A percentile compares a stretch with the other conserved stretches of the same genome.
phyloP scores from a whole-genome alignment of 2,329 filamentous ascomycete genomes.

The Hypoxylon sp. region DNA sequence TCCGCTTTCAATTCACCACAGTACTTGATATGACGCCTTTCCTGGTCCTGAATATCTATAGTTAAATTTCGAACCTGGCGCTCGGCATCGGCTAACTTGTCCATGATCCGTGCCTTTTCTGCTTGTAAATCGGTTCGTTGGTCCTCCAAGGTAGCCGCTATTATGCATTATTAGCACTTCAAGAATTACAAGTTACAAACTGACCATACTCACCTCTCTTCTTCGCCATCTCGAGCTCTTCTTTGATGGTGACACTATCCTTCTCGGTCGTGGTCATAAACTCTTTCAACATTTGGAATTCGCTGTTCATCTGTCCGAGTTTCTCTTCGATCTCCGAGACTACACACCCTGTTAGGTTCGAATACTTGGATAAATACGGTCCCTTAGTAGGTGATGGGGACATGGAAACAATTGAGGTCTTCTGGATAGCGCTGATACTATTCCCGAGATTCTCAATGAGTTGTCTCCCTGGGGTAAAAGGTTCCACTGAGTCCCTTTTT shows the following conservation, averaged over 20 bases:
- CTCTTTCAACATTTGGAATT: slow-evolving; percentile 76
- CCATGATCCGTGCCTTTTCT: slow-evolving; percentile 62
- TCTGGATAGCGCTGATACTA: slow-evolving; percentile 48
- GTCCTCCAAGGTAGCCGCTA: slow-evolving; percentile 60
- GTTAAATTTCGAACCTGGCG: slow-evolving; percentile 60
- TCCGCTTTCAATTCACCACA: slow-evolving; percentile 42
- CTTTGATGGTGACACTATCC: slow-evolving; percentile 75
- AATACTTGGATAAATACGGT: slow-evolving; percentile 73
- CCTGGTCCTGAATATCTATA: slow-evolving; percentile 54
- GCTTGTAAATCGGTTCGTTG: slow-evolving; percentile 57
- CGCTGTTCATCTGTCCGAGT: slow-evolving; percentile 77
- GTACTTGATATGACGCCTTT: slow-evolving; percentile 46
- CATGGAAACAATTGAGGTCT: slow-evolving; percentile 48
- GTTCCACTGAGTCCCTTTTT: slow-evolving; percentile 40
- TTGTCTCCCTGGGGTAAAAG: slow-evolving; percentile 48
- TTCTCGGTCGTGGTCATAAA: slow-evolving; percentile 75
- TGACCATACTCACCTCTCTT: slow-evolving; percentile 69
- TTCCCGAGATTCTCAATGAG: slow-evolving; percentile 43
- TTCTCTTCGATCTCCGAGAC: slow-evolving; percentile 83
- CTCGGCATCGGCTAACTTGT: slow-evolving; percentile 71
- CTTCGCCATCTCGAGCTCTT: slow-evolving; percentile 78
- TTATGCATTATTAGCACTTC: slow-evolving; percentile 30
- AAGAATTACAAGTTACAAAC: neutral
- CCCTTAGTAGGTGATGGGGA: slow-evolving; percentile 56
- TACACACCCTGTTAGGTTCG: slow-evolving; percentile 71